These are phyloP conservation scores for Penicillium simplicissimum DNA, from an alignment of 495 filamentous ascomycete genomes.

Conservation along the genomic window DNA sequence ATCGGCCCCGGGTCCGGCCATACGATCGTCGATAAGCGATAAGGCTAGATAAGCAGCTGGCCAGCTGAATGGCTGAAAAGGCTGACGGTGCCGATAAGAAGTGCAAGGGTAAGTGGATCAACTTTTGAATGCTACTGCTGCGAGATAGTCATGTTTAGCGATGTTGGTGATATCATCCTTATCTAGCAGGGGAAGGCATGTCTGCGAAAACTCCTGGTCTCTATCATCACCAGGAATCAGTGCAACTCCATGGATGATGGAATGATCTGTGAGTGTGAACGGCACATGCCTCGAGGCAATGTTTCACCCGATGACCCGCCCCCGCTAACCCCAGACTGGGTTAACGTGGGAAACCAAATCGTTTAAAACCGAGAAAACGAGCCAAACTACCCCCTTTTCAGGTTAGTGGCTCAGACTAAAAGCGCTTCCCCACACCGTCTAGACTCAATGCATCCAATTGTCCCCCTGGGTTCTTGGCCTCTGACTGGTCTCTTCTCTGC, in stretches of 20 bases:
- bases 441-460: background rate
- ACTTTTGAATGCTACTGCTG: background rate
- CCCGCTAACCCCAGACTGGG: constrained; percentile 2
- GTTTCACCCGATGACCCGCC: background rate
- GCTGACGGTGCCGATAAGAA: background rate
- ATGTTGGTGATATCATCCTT: background rate
- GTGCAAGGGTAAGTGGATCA: background rate
- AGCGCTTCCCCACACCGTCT: background rate
- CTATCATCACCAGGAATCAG: background rate
- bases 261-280: background rate
- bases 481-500: background rate
- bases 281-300: background rate
- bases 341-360: background rate
- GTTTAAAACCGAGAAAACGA: background rate
- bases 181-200: background rate
- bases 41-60: background rate
- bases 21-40: background rate
- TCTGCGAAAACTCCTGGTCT: background rate
- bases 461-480: background rate
- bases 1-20: background rate
- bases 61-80: background rate
- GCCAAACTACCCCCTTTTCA: background rate
- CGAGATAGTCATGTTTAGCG: background rate
- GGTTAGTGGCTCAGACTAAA: background rate
- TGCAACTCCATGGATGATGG: background rate